Base-by-base conservation (phyloP, 352 stramenopile species). In the Globisporangium spiculum region DNA sequence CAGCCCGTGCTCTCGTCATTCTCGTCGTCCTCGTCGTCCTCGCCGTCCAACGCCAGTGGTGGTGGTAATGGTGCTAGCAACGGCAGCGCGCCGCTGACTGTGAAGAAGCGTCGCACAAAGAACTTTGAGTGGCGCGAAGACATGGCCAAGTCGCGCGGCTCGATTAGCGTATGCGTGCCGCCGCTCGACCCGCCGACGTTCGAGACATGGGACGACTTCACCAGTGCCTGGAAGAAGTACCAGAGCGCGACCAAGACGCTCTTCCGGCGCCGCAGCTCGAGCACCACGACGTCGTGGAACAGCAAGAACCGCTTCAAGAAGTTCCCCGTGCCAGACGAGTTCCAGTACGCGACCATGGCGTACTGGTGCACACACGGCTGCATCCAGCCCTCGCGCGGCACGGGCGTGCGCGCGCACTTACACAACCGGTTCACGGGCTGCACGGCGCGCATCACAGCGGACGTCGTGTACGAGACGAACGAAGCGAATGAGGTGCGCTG, bases 321-420 rank as follows among this genome's bases (percentile, higher is more conserved):
- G 65, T 81, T 77, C 48, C 79, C 75, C 1, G 81, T 94, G 64
- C 84, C 86, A 1, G 82, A 91, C 36, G 65, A 75, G 55, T 94
- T 94, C 63, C 84, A 84, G 72, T 94, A 91, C 66, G 86, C 86
- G 27, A 94, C 84, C 14, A 94, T 94, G 84, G 76, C 84, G 46
- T 94, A 94, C 70, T 94, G 84, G 86, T 94, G 86, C 70, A 94
- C 86, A 0, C 86, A 94, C 56, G 86, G 86, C 54, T 94, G 86
- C 57, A 90, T 92, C 65, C 86, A 94, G 70, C 83, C 80, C 6
- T 91, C 86, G 9, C 75, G 86, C 2, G 75, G 86, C 52, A 88
- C 86, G 18, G 86, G 86, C 14, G 83, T 94, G n/a, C 84, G 86
- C 1, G 82, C 82, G 18, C 86, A 93, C 63, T 59, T 90, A 32